These are phyloP conservation scores for Aspergillus sp. DNA, from an alignment of 2,329 filamentous ascomycete species.

Conservation along the genomic window DNA sequence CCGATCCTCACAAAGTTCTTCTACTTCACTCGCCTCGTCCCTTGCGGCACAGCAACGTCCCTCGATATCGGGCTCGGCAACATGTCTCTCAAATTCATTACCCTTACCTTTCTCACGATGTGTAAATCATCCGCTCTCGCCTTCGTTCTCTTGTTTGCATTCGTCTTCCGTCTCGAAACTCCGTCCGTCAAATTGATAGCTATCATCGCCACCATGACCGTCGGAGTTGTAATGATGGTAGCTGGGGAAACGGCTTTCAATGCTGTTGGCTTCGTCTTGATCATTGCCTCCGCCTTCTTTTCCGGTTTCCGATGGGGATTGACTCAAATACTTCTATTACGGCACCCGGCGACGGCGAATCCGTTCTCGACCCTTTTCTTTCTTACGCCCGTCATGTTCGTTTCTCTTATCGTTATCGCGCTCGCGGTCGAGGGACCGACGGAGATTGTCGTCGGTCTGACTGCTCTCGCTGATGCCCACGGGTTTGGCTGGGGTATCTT, in stretches of 20 bases:
- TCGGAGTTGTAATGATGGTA: conserved; percentile 97
- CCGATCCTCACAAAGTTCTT: conserved; percentile 83
- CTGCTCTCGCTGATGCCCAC: conserved; percentile 66
- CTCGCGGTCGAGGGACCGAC: conserved; percentile 81
- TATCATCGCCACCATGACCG: conserved; percentile 90
- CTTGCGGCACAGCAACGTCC: conserved; percentile 89
- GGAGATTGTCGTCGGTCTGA: conserved; percentile 69
- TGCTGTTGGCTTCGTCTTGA: conserved; percentile 81
- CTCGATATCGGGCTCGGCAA: conserved; percentile 96
- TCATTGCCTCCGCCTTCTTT: conserved; percentile 92
- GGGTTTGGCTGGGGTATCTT: conserved; percentile 69
- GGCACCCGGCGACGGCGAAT: conserved; percentile 93
- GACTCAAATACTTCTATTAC: conserved; percentile 93
- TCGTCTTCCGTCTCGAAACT: conserved; percentile 86
- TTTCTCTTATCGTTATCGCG: conserved; percentile 77
- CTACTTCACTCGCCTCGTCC: conserved; percentile 88
- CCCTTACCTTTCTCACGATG: conserved; percentile 98
- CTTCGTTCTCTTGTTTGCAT: conserved; percentile 94
- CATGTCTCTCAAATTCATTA: conserved; percentile 93
- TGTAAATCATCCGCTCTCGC: conserved; percentile 96
- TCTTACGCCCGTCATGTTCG: conserved; percentile 96
- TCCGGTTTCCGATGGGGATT: conserved; percentile 97
- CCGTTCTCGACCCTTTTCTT: conserved; percentile 98
- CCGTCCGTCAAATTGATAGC: conserved; percentile 83
- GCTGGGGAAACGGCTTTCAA: conserved; percentile 92